Percentiles rank a stretch among this genome's conserved stretches.
These are phyloP conservation scores for Grosmannia penicillata DNA, from an alignment of 2,329 filamentous ascomycete genomes.

Conservation along the genomic window DNA sequence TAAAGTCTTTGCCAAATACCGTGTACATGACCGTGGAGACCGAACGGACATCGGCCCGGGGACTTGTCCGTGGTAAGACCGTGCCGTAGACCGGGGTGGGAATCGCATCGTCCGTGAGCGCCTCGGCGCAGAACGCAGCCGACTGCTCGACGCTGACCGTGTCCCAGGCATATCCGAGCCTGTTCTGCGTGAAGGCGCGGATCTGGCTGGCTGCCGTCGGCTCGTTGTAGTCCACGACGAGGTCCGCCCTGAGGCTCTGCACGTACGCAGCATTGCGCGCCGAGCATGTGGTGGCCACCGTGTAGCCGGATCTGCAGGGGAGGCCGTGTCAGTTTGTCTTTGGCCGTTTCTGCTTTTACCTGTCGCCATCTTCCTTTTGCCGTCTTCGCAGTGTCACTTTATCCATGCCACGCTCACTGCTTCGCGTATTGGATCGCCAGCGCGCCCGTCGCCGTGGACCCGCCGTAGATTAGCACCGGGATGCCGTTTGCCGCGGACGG, in stretches of 20 bases:
- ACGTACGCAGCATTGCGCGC: slow-evolving; percentile 25
- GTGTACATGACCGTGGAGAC: slow-evolving; percentile 5
- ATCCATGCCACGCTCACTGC: not conserved
- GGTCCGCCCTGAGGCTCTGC: slow-evolving; percentile 25
- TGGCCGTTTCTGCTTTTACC: too few species aligned
- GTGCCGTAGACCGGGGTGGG: not conserved
- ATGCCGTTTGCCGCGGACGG: not conserved
- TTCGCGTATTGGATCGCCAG: slow-evolving; percentile 22
- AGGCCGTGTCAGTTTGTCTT: not conserved
- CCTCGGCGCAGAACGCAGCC: slow-evolving; percentile 18
- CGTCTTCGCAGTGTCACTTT: not conserved
- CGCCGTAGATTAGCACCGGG: slow-evolving; percentile 28
- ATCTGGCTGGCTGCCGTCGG: slow-evolving; percentile 20
- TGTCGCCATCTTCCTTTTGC: too few species aligned
- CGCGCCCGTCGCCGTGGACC: slow-evolving; percentile 25
- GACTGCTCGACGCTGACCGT: slow-evolving; percentile 21
- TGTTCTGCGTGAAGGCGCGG: slow-evolving; percentile 20
- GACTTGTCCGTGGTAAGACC: not conserved
- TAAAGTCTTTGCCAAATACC: slow-evolving; percentile 4
- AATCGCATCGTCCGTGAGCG: not conserved
- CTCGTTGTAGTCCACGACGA: slow-evolving; percentile 28
- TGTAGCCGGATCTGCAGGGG: slow-evolving; percentile 18
- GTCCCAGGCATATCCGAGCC: slow-evolving; percentile 25
- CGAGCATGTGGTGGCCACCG: slow-evolving; percentile 28
- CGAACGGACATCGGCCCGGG: slow-evolving; percentile 16